Evolutionary conservation across 2,329 filamentous ascomycete genomes (phyloP).

Genomic region (Fusarium dimerum): DNA sequence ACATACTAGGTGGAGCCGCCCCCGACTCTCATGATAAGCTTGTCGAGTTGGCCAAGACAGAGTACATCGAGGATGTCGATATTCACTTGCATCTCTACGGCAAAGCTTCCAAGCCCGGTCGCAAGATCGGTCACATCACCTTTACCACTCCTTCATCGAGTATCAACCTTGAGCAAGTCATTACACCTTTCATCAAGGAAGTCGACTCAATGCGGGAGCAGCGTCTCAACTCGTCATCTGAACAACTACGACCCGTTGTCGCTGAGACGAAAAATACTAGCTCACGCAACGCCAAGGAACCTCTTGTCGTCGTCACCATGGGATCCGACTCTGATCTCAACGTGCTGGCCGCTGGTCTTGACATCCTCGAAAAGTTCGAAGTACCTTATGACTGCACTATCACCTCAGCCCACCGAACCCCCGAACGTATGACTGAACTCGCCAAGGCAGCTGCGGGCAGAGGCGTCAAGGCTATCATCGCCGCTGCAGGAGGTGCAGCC

Average conservation of each 20-base stretch:
- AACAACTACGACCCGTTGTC: conserved; percentile 39
- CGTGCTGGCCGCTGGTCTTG: conserved; percentile 65
- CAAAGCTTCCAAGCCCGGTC: conserved; percentile 81
- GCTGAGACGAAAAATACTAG: conserved; percentile 1
- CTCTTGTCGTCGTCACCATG: conserved; percentile 78
- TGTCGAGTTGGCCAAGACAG: conserved; percentile 46
- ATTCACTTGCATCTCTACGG: conserved; percentile 83
- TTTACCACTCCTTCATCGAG: conserved; percentile 69
- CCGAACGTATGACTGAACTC: conserved; percentile 67
- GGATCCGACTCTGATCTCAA: conserved; percentile 78
- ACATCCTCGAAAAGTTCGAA: conserved; percentile 67
- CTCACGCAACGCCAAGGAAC: conserved; percentile 38
- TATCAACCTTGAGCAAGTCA: conserved; percentile 59
- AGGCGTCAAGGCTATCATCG: conserved; percentile 74
- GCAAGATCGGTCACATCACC: conserved; percentile 96
- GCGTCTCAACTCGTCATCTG: conserved; percentile 45
- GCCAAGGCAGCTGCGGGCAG: conserved; percentile 62
- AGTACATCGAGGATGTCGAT: conserved; percentile 48
- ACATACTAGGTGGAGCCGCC: conserved; percentile 71
- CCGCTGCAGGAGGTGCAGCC: conserved; percentile 73
- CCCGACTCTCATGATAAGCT: conserved; percentile 61
- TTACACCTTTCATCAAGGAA: conserved; percentile 68
- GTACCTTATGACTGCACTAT: conserved; percentile 74
- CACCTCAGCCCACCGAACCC: conserved; percentile 78
- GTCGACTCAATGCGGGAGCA: conserved; percentile 61